Percentiles rank a stretch among this genome's conserved stretches.
Evolutionary conservation across 495 filamentous ascomycete genomes (phyloP).

Genomic region (Neurospora sp.): DNA sequence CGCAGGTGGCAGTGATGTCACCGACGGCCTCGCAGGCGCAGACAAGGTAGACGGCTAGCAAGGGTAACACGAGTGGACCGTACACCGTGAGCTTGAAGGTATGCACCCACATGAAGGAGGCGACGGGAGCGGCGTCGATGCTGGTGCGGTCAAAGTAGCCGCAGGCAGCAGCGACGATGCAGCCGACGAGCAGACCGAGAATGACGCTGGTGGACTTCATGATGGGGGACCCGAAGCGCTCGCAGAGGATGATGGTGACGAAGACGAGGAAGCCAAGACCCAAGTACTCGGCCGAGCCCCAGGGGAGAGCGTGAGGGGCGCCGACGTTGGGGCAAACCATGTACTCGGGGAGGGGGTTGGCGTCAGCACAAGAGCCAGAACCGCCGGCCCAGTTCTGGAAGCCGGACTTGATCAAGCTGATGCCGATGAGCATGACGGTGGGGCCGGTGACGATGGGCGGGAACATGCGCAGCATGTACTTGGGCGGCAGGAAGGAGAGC

Average conservation of each 20-base stretch:
- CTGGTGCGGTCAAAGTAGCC: slow-evolving; percentile 69
- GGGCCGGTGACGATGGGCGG: slow-evolving; percentile 83
- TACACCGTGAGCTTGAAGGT: slow-evolving; percentile 78
- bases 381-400: slow-evolving; percentile 85
- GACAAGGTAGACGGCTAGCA: slow-evolving; percentile 80
- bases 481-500: slow-evolving; percentile 65
- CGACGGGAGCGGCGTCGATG: slow-evolving; percentile 63
- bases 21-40: slow-evolving; percentile 86
- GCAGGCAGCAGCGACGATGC: slow-evolving; percentile 74
- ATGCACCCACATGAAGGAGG: slow-evolving; percentile 81
- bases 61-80: slow-evolving; percentile 70
- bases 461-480: slow-evolving; percentile 64
- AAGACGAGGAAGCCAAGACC: slow-evolving; percentile 88
- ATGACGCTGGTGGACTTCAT: slow-evolving; percentile 63
- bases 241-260: slow-evolving; percentile 76
- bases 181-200: slow-evolving; percentile 72
- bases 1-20: slow-evolving; percentile 62
- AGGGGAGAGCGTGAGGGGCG: slow-evolving; percentile 73
- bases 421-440: slow-evolving; percentile 60
- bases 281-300: slow-evolving; percentile 81
- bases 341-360: slow-evolving; percentile 45
- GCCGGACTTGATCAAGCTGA: slow-evolving; percentile 62
- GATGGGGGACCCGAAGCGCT: slow-evolving; percentile 69
- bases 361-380: slow-evolving; percentile 46
- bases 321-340: slow-evolving; percentile 57